Evolutionary conservation across 148 eudicot species (phyloP), one percentile per base, ranked within the genome.

Genomic region (Suaeda aralocaspica): DNA sequence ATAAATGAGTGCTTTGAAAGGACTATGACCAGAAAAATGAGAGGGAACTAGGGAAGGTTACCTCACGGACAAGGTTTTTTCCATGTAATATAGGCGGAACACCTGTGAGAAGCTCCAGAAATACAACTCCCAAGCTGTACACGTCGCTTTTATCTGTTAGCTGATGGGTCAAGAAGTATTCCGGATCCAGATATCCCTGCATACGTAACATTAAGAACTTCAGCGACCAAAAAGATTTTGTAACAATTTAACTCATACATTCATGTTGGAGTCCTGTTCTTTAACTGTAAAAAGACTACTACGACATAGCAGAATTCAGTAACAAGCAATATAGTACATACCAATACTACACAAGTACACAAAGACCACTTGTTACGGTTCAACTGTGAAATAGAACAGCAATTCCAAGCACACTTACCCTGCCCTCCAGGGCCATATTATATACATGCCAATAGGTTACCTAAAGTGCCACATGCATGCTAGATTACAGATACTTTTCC

Each of bases 181-280:
- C 97, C 13, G 97, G 97, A 77, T 91, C 97, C 55, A 91, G 86
- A 74, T 91, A 91, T 62, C 97, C 97, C 97, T 91, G 87, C 80
- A 81, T 58, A 21, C 28, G 63, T 10, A 63, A 2, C 61, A 58
- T 53, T 15, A 25, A 63, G 10, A 24, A 9, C 1, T 24, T 63
- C 50, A 63, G 45, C 10, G 33, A 16, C 12, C 26, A n/a, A 39
- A 18, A 60, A 0, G 1, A 1, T 19, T 60, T 60, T 5, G 22
- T 22, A 59, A 36, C 25, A 59, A 59, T 9, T 16, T 30, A 18
- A 59, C 9, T 31, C 41, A 59, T 60, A 29, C 5, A 16, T 29
- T 16, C 41, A 57, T 21, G 29, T 22, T 5, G 13, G n/a, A 28
- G 33, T 28, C 19, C 61, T 57, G n/a, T 29, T 29, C 21, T 29